Base-by-base conservation (phyloP, 1,139 yeast genomes). In the Eremothecium gossypii region DNA sequence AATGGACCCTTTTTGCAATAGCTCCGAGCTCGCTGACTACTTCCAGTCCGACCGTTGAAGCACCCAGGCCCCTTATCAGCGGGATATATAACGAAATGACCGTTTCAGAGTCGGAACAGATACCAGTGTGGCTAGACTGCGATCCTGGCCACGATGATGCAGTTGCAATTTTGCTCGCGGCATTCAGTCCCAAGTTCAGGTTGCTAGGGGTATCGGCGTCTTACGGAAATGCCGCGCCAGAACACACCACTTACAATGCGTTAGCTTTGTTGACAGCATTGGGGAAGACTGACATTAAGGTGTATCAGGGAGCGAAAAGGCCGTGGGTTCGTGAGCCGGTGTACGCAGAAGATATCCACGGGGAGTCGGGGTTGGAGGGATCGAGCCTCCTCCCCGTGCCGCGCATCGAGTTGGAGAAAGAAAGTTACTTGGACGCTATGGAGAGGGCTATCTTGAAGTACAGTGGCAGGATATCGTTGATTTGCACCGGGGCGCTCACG, bases 111-210 rank as follows among this genome's bases (percentile, higher is more conserved):
- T 17, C 6, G 3, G 23, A 17, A 17, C 5, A 17, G 23, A 66
- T 80, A 14, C 89, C 89, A 1, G 54, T 84, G 6, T 83, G 96
- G 95, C 61, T 86, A n/a, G 96, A 86, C 63, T 86, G 95, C 58
- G 96, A 86, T 58, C 94, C 95, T 0, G 95, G 95, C 2, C 91
- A 83, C 54, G 96, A 86, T 58, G 96, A 86, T 55, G 83, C 86
- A 2, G 74, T 84, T 41, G 95, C 94, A 8, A 68, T 86, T 7
- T 65, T 83, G 13, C 53, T 86, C 32, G 76, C 84, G 0, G 65
- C 76, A 4, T 77, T 72, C 56, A 72, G 76, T 48, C 83, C 83
- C 0, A 64, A 70, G 33, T 75, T 79, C 57, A 58, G 76, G 8
- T 64, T 86, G 8, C 58, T 82, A 3, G 96, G 95, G 1, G 72